Base-by-base conservation (phyloP, 768 basidiomycete species). In the Psilocybe subaeruginosa region DNA sequence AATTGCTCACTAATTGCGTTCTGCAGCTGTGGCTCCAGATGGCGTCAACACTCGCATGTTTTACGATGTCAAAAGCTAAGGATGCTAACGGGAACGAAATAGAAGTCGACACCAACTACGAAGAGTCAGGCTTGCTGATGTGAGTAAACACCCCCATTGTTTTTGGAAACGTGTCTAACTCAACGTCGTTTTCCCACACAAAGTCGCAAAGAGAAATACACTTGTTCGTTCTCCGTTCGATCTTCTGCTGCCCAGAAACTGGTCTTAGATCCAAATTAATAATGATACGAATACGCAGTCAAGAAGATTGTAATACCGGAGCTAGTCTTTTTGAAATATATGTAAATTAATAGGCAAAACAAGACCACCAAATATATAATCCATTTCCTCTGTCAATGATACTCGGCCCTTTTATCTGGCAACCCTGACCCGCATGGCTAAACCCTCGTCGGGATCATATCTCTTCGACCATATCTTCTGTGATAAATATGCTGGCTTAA, bases 11-110 rank as follows among this genome's bases (percentile, higher is more conserved):
- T 43, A 4, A 9, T 19, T 0, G 31, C 12, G 17, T 1, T 1
- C 1, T 31, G 4, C 14, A 69, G 66, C 41, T 69, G 48, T 69
- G 68, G 68, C 47, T 67, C 1, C 39, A 58, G 8, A 69, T 69
- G 17, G 60, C 59, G 3, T 61, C 60, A 1, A 53, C 61, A 5
- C 66, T 79, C 16, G 67, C 78, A 2, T 64, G 69, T 2, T 76
- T 81, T 55, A 63, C 70, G 8, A 74, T 81, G 33, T 58, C 59
- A 1, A 78, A 77, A 58, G 69, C 73, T 1, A 59, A 67, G 9
- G 75, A 75, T 29, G 61, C 58, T n/a, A 61, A 70, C 49, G 77
- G 78, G 4, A 66, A 71, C 19, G 76, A 78, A 47, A 73, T 80
- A 30, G 73, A 71, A 39, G 66, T 72, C n/a, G 37, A 54, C 35